phyloP scores from a whole-genome alignment of 2,329 filamentous ascomycete species.

The Magnaporthiopsis poae region DNA sequence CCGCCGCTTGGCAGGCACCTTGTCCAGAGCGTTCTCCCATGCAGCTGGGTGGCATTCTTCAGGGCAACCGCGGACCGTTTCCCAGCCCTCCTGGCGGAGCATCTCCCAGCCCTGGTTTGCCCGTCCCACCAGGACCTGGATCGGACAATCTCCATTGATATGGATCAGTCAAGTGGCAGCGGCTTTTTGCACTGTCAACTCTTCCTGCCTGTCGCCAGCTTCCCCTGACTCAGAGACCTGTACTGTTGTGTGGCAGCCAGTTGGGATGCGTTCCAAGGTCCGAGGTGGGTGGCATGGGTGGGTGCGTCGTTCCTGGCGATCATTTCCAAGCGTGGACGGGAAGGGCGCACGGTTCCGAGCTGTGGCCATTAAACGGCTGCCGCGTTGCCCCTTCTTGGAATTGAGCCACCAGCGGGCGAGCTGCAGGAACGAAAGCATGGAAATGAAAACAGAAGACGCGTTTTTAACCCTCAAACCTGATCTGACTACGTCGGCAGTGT shows the following conservation, averaged over 20 bases:
- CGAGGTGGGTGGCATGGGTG: not conserved
- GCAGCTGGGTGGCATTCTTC: not conserved
- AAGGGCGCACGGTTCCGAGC: not conserved
- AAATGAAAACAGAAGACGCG: not conserved
- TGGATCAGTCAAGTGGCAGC: not conserved
- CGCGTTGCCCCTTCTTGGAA: not conserved
- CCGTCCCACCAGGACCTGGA: not conserved
- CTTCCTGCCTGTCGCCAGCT: not conserved
- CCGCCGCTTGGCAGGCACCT: slow-evolving; percentile 6
- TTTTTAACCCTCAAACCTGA: not conserved
- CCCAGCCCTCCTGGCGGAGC: not conserved
- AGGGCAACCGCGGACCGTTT: not conserved
- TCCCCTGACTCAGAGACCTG: not conserved
- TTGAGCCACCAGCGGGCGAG: not conserved
- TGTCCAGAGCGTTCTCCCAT: not conserved
- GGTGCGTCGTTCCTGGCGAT: not conserved
- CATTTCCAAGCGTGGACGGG: not conserved
- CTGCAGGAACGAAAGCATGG: not conserved
- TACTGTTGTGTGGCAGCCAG: not conserved
- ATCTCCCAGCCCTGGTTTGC: not conserved
- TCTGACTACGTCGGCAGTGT: not conserved
- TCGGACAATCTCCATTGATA: not conserved
- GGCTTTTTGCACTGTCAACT: not conserved
- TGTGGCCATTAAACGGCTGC: not conserved
- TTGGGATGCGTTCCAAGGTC: not conserved